A percentile compares a stretch with the other conserved stretches of the same genome.
These are phyloP conservation scores for Scutellaria barbata DNA, from an alignment of 257 asterid species.

Conservation along the genomic window DNA sequence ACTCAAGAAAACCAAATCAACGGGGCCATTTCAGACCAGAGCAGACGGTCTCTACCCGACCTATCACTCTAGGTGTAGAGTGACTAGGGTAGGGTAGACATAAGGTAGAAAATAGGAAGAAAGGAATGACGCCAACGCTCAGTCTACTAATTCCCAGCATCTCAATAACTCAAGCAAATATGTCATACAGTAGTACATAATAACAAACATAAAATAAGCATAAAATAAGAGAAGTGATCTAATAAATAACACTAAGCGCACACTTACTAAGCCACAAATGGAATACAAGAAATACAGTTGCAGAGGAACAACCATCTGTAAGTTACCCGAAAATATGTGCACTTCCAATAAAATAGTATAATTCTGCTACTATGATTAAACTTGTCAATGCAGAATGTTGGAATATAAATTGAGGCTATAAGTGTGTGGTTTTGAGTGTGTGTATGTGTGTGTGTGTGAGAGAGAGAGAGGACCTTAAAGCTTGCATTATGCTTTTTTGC, in stretches of 20 bases:
- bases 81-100: no score
- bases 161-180: not conserved
- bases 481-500: conserved; percentile 95
- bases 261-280: conserved; percentile 14
- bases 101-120: no score
- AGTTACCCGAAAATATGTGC: not conserved
- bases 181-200: conserved; percentile 18
- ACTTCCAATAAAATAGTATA: not conserved
- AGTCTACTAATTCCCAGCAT: not conserved
- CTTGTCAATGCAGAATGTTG: conserved; percentile 7
- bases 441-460: not conserved
- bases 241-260: not conserved
- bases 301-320: not conserved
- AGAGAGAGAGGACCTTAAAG: conserved; percentile 67
- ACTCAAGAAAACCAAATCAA: conserved; percentile 18
- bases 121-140: no score
- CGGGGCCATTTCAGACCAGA: no score
- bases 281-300: not conserved
- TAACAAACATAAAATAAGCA: conserved; percentile 6
- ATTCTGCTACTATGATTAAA: conserved; percentile 12
- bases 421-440: not conserved
- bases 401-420: not conserved
- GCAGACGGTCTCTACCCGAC: no score
- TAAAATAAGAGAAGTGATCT: conserved; percentile 17
- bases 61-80: no score